A percentile compares a stretch with the other conserved stretches of the same genome.
These are phyloP conservation scores for Pelargonium exstipulatum DNA, from an alignment of 441 rosid species.

Conservation along the genomic window DNA sequence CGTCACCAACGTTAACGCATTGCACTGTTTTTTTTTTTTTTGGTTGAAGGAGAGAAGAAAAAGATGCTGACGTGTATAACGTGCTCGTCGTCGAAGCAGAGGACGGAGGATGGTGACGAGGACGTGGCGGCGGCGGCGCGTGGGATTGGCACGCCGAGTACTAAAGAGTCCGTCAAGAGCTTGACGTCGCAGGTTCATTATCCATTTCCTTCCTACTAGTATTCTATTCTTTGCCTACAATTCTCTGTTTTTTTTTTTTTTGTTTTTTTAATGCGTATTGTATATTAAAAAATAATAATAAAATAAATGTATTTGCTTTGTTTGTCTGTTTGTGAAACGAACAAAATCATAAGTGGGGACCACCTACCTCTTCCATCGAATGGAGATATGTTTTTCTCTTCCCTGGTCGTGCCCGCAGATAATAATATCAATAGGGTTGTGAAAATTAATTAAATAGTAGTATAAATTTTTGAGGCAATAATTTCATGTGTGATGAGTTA, in stretches of 20 bases:
- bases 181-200: constrained; percentile 77
- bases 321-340: no score
- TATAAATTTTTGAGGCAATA: background rate
- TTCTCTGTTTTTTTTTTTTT: constrained; percentile 14
- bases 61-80: constrained; percentile 95
- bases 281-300: background rate
- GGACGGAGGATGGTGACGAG: constrained; percentile 61
- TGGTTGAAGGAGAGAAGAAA: background rate
- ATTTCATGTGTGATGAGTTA: background rate
- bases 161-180: constrained; percentile 99
- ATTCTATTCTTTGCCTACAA: background rate
- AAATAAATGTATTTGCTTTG: no score
- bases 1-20: no score
- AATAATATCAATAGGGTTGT: no score
- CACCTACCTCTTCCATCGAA: no score
- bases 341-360: no score
- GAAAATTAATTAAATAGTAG: no score
- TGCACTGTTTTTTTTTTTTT: no score
- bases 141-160: constrained; percentile 69
- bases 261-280: background rate
- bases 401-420: background rate
- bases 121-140: constrained; percentile 49
- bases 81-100: constrained; percentile 68
- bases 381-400: no score
- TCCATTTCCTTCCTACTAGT: background rate